A percentile compares a stretch with the other conserved stretches of the same genome.
These are phyloP conservation scores for Primulina eburnea DNA, from an alignment of 257 asterid species.

Conservation along the genomic window DNA sequence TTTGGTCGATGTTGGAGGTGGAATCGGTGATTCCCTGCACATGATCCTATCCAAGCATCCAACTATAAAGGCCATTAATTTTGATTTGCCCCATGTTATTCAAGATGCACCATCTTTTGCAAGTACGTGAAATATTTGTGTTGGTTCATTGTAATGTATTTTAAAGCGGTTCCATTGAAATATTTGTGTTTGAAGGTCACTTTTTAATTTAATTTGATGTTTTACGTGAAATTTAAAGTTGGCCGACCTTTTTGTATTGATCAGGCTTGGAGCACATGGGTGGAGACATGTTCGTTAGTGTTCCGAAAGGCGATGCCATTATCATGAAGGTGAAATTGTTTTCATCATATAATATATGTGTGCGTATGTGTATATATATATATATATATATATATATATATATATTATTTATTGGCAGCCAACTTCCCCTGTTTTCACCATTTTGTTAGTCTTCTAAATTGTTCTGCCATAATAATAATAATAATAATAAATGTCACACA, in stretches of 20 bases:
- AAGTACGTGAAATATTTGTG: conserved; percentile 26
- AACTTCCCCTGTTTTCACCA: no score
- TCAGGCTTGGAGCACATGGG: conserved; percentile 80
- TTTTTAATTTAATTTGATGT: no score
- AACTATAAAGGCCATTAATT: conserved; percentile 61
- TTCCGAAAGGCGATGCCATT: conserved; percentile 77
- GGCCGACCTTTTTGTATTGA: neutral
- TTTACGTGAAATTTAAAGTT: neutral
- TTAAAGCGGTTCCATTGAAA: no score
- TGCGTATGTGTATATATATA: no score
- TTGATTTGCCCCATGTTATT: conserved; percentile 80
- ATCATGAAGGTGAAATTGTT: conserved; percentile 73
- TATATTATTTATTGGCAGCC: no score
- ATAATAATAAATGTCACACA: no score
- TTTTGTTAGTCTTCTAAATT: no score
- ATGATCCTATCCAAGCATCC: conserved; percentile 73
- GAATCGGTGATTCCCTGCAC: conserved; percentile 66
- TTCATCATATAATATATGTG: no score
- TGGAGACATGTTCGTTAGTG: conserved; percentile 90
- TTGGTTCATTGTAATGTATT: no score
- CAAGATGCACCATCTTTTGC: conserved; percentile 63
- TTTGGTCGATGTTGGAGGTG: conserved; percentile 95
- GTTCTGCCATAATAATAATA: no score
- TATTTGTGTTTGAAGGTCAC: no score
- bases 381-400: no score